Conservation (phyloP, 768 basidiomycete genomes). For the Mycena latifolia region DNA sequence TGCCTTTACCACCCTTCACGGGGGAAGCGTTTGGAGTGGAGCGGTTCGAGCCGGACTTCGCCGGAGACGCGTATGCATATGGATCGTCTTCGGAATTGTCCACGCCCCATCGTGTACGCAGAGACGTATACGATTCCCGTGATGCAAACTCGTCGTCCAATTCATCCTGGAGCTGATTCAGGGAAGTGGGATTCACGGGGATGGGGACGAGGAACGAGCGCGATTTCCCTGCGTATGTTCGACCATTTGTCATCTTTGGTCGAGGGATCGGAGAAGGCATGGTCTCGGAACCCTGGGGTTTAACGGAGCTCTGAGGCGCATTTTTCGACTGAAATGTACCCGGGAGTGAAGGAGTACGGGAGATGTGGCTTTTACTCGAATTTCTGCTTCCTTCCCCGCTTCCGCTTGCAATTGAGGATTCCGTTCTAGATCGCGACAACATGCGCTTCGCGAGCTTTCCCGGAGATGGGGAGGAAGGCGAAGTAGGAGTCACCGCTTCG, state of each 20-base stretch:
- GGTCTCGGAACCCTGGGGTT: conserved; percentile 25
- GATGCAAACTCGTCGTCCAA: conserved; percentile 63
- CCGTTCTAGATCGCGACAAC: conserved; percentile 78
- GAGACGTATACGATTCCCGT: conserved; percentile 81
- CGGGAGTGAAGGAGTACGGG: conserved; percentile 35
- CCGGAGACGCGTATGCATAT: conserved; percentile 47
- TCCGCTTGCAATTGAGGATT: conserved; percentile 59
- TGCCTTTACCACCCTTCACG: conserved; percentile 51
- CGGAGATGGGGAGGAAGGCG: conserved; percentile 47
- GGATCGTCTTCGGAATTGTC: conserved; percentile 84
- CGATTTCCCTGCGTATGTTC: conserved; percentile 81
- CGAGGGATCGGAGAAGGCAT: conserved; percentile 44
- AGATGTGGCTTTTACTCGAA: conserved; percentile 33
- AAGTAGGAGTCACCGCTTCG: conserved; percentile 30
- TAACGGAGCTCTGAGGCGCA: conserved; percentile 38
- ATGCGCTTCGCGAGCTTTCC: conserved; percentile 74
- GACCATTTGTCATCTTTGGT: conserved; percentile 51
- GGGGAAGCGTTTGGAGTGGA: conserved; percentile 54
- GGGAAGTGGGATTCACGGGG: conserved; percentile 50
- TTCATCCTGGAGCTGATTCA: conserved; percentile 46
- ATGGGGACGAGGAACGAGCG: conserved; percentile 85
- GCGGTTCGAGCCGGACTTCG: conserved; percentile 45
- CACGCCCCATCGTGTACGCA: conserved; percentile 85
- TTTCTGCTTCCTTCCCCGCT: conserved; percentile 38
- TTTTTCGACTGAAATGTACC: conserved; percentile 31